Evolutionary conservation across 768 basidiomycete genomes (phyloP).

Genomic region (Lactarius hengduanensis): DNA sequence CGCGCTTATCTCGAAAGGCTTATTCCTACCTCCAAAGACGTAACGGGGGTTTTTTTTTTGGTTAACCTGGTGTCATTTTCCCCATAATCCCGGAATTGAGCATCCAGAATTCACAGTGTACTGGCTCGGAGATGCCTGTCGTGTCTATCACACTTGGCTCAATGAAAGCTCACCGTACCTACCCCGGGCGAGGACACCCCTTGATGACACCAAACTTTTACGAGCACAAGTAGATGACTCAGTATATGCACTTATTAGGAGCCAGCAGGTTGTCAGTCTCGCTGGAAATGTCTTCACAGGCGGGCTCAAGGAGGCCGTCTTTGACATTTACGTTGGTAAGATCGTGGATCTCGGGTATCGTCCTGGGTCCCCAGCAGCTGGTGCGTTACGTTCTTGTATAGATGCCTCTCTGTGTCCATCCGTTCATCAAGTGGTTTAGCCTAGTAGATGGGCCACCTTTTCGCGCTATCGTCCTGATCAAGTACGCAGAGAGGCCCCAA

Average conservation of each 20-base stretch:
- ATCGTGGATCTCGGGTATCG: not conserved
- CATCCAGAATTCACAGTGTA: constrained; percentile 5
- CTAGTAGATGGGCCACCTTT: constrained; percentile 14
- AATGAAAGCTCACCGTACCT: constrained; percentile 8
- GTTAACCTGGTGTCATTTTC: constrained; percentile 10
- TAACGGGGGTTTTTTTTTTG: not conserved
- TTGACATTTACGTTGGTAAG: constrained; percentile 11
- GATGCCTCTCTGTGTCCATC: not conserved
- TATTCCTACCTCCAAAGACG: constrained; percentile 2
- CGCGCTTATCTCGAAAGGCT: constrained; percentile 1
- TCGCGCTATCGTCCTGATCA: constrained; percentile 12
- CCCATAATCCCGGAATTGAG: not conserved
- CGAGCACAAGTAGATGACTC: constrained; percentile 18
- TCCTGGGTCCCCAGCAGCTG: constrained; percentile 17
- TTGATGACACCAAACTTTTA: constrained; percentile 2
- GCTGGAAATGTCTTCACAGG: constrained; percentile 21
- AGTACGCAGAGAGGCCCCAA: constrained; percentile 23
- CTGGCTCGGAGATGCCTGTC: constrained; percentile 21
- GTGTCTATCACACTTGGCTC: constrained; percentile 19
- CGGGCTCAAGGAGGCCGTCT: constrained; percentile 16
- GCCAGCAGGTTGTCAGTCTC: constrained; percentile 21
- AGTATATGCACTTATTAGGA: constrained; percentile 13
- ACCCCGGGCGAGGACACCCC: not conserved
- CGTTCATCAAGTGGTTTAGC: not conserved
- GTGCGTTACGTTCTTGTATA: not conserved